Conservation (phyloP, 2,329 filamentous ascomycete genomes). For the Aureobasidium pullulans region DNA sequence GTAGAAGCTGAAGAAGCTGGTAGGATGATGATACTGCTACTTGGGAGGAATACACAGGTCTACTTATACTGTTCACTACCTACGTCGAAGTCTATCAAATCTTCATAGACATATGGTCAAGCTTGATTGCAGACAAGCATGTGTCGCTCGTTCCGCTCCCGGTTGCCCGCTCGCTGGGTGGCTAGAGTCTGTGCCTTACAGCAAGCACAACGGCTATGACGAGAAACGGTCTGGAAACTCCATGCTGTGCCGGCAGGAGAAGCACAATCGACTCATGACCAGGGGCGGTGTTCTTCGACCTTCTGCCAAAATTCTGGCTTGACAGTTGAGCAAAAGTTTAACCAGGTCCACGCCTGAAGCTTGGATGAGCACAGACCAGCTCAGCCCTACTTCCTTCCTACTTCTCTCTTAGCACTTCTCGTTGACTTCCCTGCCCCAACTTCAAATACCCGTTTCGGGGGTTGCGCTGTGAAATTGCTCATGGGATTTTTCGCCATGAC, state of each 20-base stretch:
- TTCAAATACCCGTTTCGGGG: background rate
- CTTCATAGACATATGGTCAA: background rate
- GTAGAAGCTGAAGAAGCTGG: background rate
- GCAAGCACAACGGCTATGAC: background rate
- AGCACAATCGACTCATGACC: background rate
- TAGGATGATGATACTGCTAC: background rate
- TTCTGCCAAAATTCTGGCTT: background rate
- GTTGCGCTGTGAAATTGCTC: background rate
- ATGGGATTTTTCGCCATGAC: background rate
- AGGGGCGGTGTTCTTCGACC: background rate
- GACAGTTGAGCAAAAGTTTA: background rate
- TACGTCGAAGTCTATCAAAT: background rate
- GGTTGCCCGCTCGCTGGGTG: background rate
- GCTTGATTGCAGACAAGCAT: background rate
- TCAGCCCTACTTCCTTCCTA: background rate
- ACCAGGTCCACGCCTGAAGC: background rate
- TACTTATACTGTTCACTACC: background rate
- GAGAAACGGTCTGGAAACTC: background rate
- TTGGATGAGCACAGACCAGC: background rate
- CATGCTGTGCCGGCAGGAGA: background rate
- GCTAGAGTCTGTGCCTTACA: background rate
- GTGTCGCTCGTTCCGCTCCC: constrained; percentile 4
- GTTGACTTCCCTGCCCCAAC: constrained; percentile 6
- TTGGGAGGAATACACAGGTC: background rate
- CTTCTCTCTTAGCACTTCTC: background rate